Percentiles rank a stretch among this genome's conserved stretches.
These are phyloP conservation scores for Hypoxylon sp. DNA, from an alignment of 2,329 filamentous ascomycete genomes.

Conservation along the genomic window DNA sequence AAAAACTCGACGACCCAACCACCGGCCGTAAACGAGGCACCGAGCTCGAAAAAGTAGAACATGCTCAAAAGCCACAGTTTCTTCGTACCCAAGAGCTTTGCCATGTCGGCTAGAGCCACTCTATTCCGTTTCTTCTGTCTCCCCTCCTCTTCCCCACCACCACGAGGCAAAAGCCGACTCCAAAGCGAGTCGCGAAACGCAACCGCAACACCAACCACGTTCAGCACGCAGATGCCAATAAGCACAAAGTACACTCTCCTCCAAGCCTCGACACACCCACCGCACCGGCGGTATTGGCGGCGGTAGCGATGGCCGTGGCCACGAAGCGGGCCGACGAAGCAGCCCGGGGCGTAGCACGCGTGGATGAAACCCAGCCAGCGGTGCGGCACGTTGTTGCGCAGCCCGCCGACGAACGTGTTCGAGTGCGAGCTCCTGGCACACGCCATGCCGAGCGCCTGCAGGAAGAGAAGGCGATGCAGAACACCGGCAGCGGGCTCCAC, in stretches of 20 bases:
- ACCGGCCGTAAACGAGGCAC: constrained; percentile 61
- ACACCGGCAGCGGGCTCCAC: constrained; percentile 66
- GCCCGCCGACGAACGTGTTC: constrained; percentile 66
- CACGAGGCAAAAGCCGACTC: constrained; percentile 32
- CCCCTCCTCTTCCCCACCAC: background rate
- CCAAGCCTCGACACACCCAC: too few species aligned
- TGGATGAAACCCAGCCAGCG: constrained; percentile 71
- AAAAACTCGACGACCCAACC: constrained; percentile 74
- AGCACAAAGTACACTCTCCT: constrained; percentile 65
- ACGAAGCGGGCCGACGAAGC: constrained; percentile 64
- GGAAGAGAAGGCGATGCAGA: constrained; percentile 64
- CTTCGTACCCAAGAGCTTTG: constrained; percentile 53
- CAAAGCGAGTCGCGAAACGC: constrained; percentile 60
- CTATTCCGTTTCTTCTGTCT: constrained; percentile 42
- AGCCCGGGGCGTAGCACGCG: constrained; percentile 67
- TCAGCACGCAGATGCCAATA: constrained; percentile 60
- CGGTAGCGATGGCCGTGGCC: constrained; percentile 58
- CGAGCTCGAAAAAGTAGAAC: constrained; percentile 72
- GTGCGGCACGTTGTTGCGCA: constrained; percentile 59
- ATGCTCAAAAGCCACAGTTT: constrained; percentile 66
- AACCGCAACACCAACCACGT: constrained; percentile 55
- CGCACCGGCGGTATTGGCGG: constrained; percentile 34
- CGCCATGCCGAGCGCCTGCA: constrained; percentile 67
- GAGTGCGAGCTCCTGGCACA: constrained; percentile 72
- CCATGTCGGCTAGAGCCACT: constrained; percentile 54